Base-by-base conservation (phyloP, 2,329 filamentous ascomycete species). In the Arthrinium phaeospermum region DNA sequence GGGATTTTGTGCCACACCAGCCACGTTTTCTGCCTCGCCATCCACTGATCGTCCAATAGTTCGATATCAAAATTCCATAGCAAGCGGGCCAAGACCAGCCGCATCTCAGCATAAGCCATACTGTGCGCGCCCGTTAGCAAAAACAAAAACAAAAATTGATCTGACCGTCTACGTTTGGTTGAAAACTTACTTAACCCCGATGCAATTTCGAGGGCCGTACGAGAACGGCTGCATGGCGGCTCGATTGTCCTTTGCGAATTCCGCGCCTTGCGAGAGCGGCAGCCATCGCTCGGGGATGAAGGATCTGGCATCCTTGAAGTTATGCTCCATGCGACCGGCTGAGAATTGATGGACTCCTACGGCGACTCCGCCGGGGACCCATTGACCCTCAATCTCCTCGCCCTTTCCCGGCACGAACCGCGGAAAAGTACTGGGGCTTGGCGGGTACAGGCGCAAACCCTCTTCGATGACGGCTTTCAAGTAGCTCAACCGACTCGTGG, bases 391-490 rank as follows among this genome's bases (percentile, higher is more conserved):
- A 22, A 81, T 75, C 10, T 73, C 73, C 5, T 74, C 76, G 49
- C 79, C 79, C 57, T 24, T 64, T 2, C 79, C 79, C n/a, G 77
- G 77, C 45, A 76, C 73, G 13, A 73, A 47, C 68, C 80, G 53
- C 5, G 78, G 76, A 46, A 80, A 72, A 2, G 76, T 76, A 6
- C 51, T 71, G 0, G 76, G 73, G 7, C 78, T 77, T 53, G 80
- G 79, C 14, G 85, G 84, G 72, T 85, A 86, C 69, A 83, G 76
- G 14, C 85, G 80, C 57, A 87, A 74, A 5, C 79, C 76, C 76
- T 87, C 85, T 30, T 86, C 80, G 7, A 86, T 77, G 69, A 78
- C 80, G 12, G 85, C 85, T 27, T 81, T 76, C 76, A 86, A 80
- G 71, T 86, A 87, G n/a, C 75, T 61, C 1, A 86, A 72, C 2